Conservation (phyloP, 1,284 basidiomycete species). For the Cryptococcus amylolentus region DNA sequence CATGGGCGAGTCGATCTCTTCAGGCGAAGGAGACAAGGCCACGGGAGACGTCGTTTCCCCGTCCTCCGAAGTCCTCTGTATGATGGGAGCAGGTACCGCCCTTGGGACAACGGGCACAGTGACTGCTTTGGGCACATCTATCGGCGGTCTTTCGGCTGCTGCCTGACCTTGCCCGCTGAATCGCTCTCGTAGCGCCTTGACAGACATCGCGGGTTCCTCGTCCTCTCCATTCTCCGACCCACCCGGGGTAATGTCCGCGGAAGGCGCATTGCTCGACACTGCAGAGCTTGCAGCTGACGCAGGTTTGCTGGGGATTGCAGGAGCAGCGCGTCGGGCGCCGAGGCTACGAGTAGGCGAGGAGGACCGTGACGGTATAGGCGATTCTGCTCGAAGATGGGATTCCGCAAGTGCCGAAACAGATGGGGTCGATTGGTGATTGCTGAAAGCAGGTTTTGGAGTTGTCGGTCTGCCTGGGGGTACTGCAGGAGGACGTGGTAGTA, state of each 20-base stretch:
- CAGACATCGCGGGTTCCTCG: conserved; percentile 13
- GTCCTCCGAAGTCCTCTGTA: conserved; percentile 13
- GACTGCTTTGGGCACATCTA: neutral
- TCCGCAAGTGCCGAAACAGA: neutral
- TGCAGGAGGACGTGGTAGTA: neutral
- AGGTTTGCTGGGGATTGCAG: conserved; percentile 11
- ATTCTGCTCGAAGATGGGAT: no score
- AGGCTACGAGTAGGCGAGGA: neutral
- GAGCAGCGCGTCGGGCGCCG: conserved; percentile 8
- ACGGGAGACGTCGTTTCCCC: conserved; percentile 7
- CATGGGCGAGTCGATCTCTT: neutral
- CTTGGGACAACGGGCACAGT: conserved; percentile 2
- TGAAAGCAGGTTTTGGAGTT: conserved; percentile 12
- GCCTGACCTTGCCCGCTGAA: conserved; percentile 11
- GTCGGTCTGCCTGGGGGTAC: neutral
- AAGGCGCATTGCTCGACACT: conserved; percentile 8
- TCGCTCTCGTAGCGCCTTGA: conserved; percentile 24
- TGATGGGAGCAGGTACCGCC: conserved; percentile 10
- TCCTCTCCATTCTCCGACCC: conserved; percentile 11
- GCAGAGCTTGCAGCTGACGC: conserved; percentile 4
- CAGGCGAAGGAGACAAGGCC: conserved; percentile 2
- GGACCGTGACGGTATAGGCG: neutral
- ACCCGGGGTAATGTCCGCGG: conserved; percentile 4
- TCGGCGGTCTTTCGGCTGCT: conserved; percentile 8
- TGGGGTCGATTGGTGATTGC: neutral